phyloP scores from a whole-genome alignment of 257 asterid genomes.

The Handroanthus guayacan region DNA sequence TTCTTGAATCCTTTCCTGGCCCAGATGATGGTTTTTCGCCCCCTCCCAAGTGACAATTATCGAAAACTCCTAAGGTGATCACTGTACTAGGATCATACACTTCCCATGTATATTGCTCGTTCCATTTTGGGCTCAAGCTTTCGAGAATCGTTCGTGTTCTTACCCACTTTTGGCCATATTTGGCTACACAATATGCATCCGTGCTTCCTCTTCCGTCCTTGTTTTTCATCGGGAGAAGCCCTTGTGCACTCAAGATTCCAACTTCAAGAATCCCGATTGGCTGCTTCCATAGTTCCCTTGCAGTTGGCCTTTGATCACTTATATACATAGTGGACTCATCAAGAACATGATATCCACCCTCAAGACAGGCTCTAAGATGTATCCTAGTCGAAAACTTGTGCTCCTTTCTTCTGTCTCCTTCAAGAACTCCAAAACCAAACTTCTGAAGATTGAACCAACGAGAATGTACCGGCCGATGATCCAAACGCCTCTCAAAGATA shows the following conservation, averaged over 20 bases:
- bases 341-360: constrained; percentile 77
- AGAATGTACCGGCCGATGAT: constrained; percentile 65
- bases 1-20: constrained; percentile 55
- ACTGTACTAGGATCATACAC: constrained; percentile 84
- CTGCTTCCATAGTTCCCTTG: constrained; percentile 73
- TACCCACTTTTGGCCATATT: constrained; percentile 84
- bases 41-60: constrained; percentile 65
- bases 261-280: constrained; percentile 77
- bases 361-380: constrained; percentile 68
- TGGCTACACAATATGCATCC: constrained; percentile 79
- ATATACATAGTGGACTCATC: constrained; percentile 79
- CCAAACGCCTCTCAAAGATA: constrained; percentile 66
- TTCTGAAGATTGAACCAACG: constrained; percentile 74
- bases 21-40: constrained; percentile 34
- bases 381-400: constrained; percentile 67
- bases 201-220: constrained; percentile 60
- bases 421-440: constrained; percentile 61
- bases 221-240: constrained; percentile 58
- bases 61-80: constrained; percentile 68
- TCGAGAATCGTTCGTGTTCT: constrained; percentile 75
- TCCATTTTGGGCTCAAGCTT: constrained; percentile 71
- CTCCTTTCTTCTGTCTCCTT: constrained; percentile 65
- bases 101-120: constrained; percentile 88
- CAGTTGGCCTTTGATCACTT: constrained; percentile 80
- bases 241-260: constrained; percentile 71